Base-by-base conservation (phyloP, 1,284 basidiomycete species). In the Trametes sp. region DNA sequence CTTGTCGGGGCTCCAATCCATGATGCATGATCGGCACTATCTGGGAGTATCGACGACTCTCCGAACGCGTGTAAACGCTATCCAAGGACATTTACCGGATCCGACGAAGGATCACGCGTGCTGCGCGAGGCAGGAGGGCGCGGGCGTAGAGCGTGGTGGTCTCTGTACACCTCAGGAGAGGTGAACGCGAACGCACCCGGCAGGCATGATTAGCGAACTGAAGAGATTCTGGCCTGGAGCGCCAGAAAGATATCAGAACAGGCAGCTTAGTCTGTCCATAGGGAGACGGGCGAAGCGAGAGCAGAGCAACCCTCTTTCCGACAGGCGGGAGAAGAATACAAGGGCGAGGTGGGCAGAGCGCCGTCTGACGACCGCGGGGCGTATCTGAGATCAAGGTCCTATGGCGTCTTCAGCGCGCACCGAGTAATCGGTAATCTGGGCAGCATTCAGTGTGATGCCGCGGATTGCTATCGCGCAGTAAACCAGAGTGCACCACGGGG, bases 281-380 rank as follows among this genome's bases (percentile, higher is more conserved):
- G 45, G 10, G 36, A 36, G 29, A 38, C n/a, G 45, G 13, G 16
- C 11, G 33, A 48, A 49, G 46, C 23, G 35, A 55, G 28, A 26
- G 41, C 24, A 65, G 61, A 55, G 48, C 48, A n/a, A 44, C 51
- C 64, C 61, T 54, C 52, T 54, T 65, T 57, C 36, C 33, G 35
- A 28, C 33, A 38, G 53, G 26, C 41, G 57, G 56, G 51, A 21
- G 21, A 33, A 49, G 50, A 61, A 45, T 51, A 63, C 51, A 57
- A 55, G 64, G 45, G n/a, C 51, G 36, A 49, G 44, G 19, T 36
- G 35, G 45, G 38, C 21, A 23, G 21, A 9, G 16, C 28, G 19
- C 10, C 50, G 61, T 66, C 61, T 23, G 61, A 61, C 16, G 19
- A 29, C 33, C 48, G 49, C 61, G 58, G 57, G 61, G 51, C 42